Conservation (phyloP, 2,329 filamentous ascomycete species). For the Cordyceps farinosa region DNA sequence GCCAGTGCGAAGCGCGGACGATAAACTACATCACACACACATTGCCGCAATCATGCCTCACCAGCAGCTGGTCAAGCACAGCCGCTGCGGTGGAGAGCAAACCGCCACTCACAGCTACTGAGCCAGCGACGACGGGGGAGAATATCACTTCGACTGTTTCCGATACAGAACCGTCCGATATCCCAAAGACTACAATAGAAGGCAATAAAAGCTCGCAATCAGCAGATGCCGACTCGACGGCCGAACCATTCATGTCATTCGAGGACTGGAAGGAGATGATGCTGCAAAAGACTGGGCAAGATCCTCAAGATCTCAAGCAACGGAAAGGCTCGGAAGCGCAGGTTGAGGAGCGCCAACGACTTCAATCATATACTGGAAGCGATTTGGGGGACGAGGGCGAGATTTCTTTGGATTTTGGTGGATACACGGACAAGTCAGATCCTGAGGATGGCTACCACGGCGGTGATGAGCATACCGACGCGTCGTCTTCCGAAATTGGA, state of each 20-base stretch:
- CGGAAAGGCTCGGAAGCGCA: constrained; percentile 50
- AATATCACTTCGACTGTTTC: not conserved
- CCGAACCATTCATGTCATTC: constrained; percentile 78
- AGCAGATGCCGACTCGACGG: constrained; percentile 23
- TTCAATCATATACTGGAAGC: constrained; percentile 62
- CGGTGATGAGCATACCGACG: constrained; percentile 36
- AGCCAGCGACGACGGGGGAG: constrained; percentile 7
- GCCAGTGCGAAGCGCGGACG: constrained; percentile 55
- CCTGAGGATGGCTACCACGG: constrained; percentile 17
- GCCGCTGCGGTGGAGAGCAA: constrained; percentile 23
- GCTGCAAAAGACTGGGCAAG: constrained; percentile 77
- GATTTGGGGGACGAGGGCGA: constrained; percentile 83
- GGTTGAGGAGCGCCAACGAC: constrained; percentile 44
- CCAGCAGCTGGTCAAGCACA: constrained; percentile 52
- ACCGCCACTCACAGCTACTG: constrained; percentile 14
- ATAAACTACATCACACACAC: constrained; percentile 81
- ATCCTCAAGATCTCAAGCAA: constrained; percentile 61
- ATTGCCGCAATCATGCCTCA: constrained; percentile 71
- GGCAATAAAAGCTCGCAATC: not conserved
- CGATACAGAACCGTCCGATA: not conserved
- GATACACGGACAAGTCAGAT: constrained; percentile 20
- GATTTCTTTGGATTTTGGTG: constrained; percentile 58
- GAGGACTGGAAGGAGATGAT: constrained; percentile 98
- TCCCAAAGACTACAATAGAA: not conserved
- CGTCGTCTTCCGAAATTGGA: constrained; percentile 36